Evolutionary conservation across 176 grass and related monocot species (phyloP), one percentile per base, ranked within the genome.

Genomic region (Musa itinerans): DNA sequence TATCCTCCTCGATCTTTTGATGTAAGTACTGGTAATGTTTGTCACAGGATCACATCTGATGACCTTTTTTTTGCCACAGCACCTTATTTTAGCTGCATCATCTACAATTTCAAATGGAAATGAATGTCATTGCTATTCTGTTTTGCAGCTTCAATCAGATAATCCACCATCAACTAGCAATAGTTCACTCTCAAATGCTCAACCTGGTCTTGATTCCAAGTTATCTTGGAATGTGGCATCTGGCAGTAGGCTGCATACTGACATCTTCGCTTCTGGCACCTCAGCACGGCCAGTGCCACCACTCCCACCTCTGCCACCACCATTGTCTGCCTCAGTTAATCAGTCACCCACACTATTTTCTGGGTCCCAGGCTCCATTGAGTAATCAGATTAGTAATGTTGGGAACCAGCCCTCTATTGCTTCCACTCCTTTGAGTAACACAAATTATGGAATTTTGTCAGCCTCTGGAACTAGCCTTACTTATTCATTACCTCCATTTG

Each of bases 1-100:
- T 98, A 90, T 86, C 84, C 86, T 65, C 57, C 80, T 65, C 87
- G 92, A 72, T 65, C 88, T 34, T 93, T 92, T 82, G 86, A 98
- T 50, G 48, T 81, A 72, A 69, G 81, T 88, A 55, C 73, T 74
- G 77, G 77, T 77, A 89, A 78, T 83, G 25, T 51, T 84, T 68
- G 76, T 85, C 74, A 66, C 66, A 54, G 81, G 81, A 48, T 74
- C 83, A 74, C 86, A 93, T 86, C 85, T 97, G 90, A 89, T 78
- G 43, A 26, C 24, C 74, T 19, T 82, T 25, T 11, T 74, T 74
- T 58, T 27, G 21, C 53, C 24, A 21, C 17, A 67, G 59, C 68
- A 68, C 23, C 24, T 15, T 19, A 3, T 55, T 50, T 29, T 27
- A 74, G 15, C 9, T 54, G 21, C 34, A 50, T 63, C 11, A 53